Conservation (phyloP, 1,284 basidiomycete species). For the Leccinum pachyderme region DNA sequence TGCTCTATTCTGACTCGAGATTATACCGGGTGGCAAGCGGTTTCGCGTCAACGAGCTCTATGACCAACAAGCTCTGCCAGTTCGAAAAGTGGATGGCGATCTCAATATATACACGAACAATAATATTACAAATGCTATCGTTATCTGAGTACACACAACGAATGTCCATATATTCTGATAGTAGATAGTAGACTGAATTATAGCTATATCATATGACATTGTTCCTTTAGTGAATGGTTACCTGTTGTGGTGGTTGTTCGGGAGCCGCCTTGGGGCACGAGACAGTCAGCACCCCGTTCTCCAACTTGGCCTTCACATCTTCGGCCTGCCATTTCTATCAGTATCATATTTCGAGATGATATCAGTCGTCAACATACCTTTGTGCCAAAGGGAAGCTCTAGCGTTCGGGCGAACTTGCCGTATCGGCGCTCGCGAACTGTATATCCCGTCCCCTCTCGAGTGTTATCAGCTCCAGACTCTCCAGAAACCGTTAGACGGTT, state of each 20-base stretch:
- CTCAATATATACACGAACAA: too few species aligned
- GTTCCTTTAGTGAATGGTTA: slow-evolving; percentile 8
- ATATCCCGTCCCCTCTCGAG: slow-evolving; percentile 34
- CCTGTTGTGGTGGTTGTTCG: slow-evolving; percentile 1
- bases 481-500: slow-evolving; percentile 25
- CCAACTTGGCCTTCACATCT: slow-evolving; percentile 9
- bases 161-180: too few species aligned
- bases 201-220: too few species aligned
- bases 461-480: background rate
- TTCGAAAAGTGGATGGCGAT: too few species aligned
- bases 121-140: too few species aligned
- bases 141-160: too few species aligned
- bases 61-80: too few species aligned
- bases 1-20: too few species aligned
- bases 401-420: background rate
- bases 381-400: background rate
- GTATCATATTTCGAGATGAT: background rate
- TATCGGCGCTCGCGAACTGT: slow-evolving; percentile 35
- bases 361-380: background rate
- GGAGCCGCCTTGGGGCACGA: background rate
- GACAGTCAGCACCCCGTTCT: slow-evolving; percentile 4
- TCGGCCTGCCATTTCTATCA: background rate
- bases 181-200: too few species aligned
- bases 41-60: too few species aligned
- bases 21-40: too few species aligned